A percentile compares a stretch with the other conserved stretches of the same genome.
Evolutionary conservation across 2,329 filamentous ascomycete genomes (phyloP).

Genomic region (Torrubiella hemipterigena): DNA sequence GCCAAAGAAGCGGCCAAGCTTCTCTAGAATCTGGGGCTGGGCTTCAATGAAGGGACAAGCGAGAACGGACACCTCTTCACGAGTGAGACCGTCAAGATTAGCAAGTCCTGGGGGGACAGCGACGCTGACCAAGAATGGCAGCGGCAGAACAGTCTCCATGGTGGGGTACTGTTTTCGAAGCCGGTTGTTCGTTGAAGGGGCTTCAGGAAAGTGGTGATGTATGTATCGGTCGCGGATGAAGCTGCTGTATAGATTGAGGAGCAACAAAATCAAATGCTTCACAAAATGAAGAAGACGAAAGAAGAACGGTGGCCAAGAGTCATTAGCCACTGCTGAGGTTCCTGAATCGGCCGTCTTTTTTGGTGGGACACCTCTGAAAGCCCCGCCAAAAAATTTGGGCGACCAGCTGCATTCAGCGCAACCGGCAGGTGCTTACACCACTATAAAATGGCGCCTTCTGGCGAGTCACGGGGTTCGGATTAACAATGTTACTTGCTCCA

Average conservation of each 20-base stretch:
- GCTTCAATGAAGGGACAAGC: slow-evolving; percentile 47
- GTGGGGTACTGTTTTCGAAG: slow-evolving; percentile 10
- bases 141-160: slow-evolving; percentile 54
- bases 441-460: too few relatives aligned
- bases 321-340: too few relatives aligned
- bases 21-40: slow-evolving; percentile 32
- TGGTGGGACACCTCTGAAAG: slow-evolving; percentile 14
- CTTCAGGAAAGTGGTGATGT: slow-evolving; percentile 1
- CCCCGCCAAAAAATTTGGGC: too few relatives aligned
- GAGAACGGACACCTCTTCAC: slow-evolving; percentile 45
- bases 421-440: too few relatives aligned
- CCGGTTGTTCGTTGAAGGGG: too few relatives aligned
- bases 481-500: too few relatives aligned
- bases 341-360: slow-evolving; percentile 14
- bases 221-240: too few relatives aligned
- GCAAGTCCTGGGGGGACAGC: slow-evolving; percentile 35
- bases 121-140: slow-evolving; percentile 51
- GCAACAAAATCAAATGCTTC: slow-evolving; percentile 6
- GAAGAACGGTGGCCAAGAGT: too few relatives aligned
- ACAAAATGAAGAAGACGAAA: slow-evolving; percentile 2
- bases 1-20: slow-evolving; percentile 33
- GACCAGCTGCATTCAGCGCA: too few relatives aligned
- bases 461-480: too few relatives aligned
- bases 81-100: slow-evolving; percentile 39
- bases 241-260: too few relatives aligned